phyloP scores from a whole-genome alignment of 2,329 filamentous ascomycete genomes.

The Trichoderma asperellum region DNA sequence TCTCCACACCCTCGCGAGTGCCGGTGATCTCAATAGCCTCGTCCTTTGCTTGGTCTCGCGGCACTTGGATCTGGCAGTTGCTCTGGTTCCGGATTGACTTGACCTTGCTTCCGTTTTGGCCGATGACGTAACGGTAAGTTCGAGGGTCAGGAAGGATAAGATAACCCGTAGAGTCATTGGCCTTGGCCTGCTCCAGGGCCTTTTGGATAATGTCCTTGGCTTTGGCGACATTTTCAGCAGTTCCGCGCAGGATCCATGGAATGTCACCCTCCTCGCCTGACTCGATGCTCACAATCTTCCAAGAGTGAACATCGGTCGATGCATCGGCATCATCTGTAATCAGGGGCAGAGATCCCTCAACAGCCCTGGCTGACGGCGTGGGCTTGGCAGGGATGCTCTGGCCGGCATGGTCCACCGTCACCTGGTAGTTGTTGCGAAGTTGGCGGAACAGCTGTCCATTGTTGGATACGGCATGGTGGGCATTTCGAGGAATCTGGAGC shows the following conservation, averaged over 20 bases:
- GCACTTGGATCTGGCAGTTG: slow-evolving; percentile 91
- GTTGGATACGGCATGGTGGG: slow-evolving; percentile 85
- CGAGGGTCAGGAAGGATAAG: slow-evolving; percentile 86
- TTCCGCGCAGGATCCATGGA: slow-evolving; percentile 86
- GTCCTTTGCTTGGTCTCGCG: slow-evolving; percentile 71
- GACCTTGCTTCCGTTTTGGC: slow-evolving; percentile 85
- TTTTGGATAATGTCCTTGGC: slow-evolving; percentile 75
- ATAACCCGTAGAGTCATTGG: slow-evolving; percentile 77
- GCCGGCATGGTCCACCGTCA: slow-evolving; percentile 90
- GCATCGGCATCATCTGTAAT: slow-evolving; percentile 84
- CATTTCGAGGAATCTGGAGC: slow-evolving; percentile 76
- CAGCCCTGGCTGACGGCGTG: slow-evolving; percentile 57
- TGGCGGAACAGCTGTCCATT: slow-evolving; percentile 93
- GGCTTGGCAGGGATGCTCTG: slow-evolving; percentile 75
- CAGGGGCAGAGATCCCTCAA: slow-evolving; percentile 72
- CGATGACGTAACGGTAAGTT: slow-evolving; percentile 89
- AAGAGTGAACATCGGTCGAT: slow-evolving; percentile 72
- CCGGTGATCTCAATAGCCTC: slow-evolving; percentile 93
- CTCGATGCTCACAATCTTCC: slow-evolving; percentile 72
- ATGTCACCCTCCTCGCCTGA: slow-evolving; percentile 71
- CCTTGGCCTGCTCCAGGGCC: slow-evolving; percentile 72
- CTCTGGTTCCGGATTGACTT: slow-evolving; percentile 92
- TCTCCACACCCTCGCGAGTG: slow-evolving; percentile 76
- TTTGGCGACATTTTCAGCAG: slow-evolving; percentile 76
- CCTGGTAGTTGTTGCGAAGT: slow-evolving; percentile 81